Percentiles rank a stretch among this genome's conserved stretches.
Conservation (phyloP, 352 stramenopile genomes). For the Blastocystis sp. region DNA sequence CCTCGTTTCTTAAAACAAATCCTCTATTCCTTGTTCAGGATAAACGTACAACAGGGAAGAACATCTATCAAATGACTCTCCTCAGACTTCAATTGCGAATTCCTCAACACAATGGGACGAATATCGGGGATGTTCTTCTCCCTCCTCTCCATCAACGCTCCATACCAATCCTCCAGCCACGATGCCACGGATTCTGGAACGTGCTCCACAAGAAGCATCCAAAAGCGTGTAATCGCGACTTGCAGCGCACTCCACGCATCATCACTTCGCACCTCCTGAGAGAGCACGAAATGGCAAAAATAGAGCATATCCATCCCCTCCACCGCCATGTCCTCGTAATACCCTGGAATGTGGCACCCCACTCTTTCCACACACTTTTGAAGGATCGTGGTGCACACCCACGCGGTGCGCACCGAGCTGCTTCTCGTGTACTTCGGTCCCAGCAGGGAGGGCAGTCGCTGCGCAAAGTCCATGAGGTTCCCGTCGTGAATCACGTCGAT, state of each 20-base stretch:
- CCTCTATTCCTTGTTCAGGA: not conserved
- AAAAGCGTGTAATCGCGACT: not conserved
- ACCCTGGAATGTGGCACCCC: not conserved
- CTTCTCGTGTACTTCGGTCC: not conserved
- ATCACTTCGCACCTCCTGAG: not conserved
- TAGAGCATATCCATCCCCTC: not conserved
- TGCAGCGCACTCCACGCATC: not conserved
- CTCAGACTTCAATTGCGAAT: not conserved
- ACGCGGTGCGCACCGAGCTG: not conserved
- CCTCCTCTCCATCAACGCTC: not conserved
- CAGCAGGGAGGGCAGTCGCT: not conserved
- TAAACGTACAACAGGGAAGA: not conserved
- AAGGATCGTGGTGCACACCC: not conserved
- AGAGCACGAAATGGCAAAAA: not conserved
- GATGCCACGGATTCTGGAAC: not conserved
- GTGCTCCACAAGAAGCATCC: not conserved
- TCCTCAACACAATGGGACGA: not conserved
- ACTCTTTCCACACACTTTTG: not conserved
- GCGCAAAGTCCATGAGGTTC: not conserved
- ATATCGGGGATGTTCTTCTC: not conserved
- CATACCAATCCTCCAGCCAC: not conserved
- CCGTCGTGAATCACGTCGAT: not conserved
- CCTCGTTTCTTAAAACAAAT: too few relatives aligned
- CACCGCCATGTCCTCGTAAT: not conserved
- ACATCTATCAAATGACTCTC: not conserved